Base-by-base conservation (phyloP, 805 yeast genomes). In the Starmerella floricola region DNA sequence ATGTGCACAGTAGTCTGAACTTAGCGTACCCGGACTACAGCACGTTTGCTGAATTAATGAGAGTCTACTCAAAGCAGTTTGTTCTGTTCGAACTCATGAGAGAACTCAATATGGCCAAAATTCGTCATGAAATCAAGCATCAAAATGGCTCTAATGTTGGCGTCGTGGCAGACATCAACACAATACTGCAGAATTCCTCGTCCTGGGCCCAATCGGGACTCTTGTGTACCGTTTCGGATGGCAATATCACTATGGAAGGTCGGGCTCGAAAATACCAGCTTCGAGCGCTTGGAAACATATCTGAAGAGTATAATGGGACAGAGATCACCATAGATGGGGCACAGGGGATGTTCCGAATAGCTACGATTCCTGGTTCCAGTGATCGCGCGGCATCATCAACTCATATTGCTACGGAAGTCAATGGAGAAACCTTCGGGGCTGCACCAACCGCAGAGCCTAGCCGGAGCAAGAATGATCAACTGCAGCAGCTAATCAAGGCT, bases 81-180 rank as follows among this genome's bases (percentile, higher is more conserved):
- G 54, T 50, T 17, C 50, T 60, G 20, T 57, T 55, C 32, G 55
- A 59, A 23, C 47, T 61, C 17, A 45, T 57, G 36, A 49, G 53
- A 11, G 61, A 60, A 36, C 54, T 61, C 15, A 50, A 49, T 16
- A 41, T 43, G 8, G 51, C 52, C 6, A 40, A 46, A 5, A 48
- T 55, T 13, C 40, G 44, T n/a, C 56, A 53, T 43, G 20, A 36
- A 8, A 5, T 45, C 15, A 41, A 41, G 11, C 35, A 32, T 31
- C 48, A 48, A 28, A 41, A 37, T 19, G 43, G 45, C 2, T 27
- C 27, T 6, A 45, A 32, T 12, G 29, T 20, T 3, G 41, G 49
- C n/a, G 44, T 50, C 11, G 46, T 49, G 8, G 42, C 48, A 2
- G 53, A 54, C 28, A 21, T 50, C 20, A 30, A 36, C 8, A 39